Percentiles rank a stretch among this genome's conserved stretches.
phyloP scores from a whole-genome alignment of 305 asterid genomes.

The Fraxinus platypoda region DNA sequence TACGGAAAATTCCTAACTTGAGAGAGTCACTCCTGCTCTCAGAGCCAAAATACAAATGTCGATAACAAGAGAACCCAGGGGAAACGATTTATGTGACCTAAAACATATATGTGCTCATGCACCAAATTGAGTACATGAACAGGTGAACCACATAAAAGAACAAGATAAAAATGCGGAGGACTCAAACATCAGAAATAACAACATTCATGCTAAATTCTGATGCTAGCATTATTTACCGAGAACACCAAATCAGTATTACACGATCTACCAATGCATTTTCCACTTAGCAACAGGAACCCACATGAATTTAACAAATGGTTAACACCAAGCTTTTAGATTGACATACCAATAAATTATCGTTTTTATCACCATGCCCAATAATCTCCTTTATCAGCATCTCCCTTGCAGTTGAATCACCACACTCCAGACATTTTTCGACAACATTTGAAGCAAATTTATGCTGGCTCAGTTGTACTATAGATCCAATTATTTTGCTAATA shows the following conservation, averaged over 20 bases:
- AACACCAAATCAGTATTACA: neutral
- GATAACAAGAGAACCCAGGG: neutral
- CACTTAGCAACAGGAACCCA: neutral
- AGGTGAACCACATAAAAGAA: neutral
- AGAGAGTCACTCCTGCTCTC: neutral
- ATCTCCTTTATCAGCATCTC: slow-evolving; percentile 45
- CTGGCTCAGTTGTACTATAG: slow-evolving; percentile 52
- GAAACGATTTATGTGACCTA: neutral
- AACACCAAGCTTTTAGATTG: slow-evolving; percentile 1
- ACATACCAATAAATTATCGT: slow-evolving; percentile 52
- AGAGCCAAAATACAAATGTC: neutral
- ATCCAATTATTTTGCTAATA: slow-evolving; percentile 40
- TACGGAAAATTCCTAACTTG: neutral
- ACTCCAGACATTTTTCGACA: slow-evolving; percentile 49
- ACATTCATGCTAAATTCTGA: neutral
- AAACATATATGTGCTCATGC: neutral
- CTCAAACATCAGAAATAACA: neutral
- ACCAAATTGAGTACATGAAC: neutral
- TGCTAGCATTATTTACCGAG: neutral
- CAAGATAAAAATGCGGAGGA: neutral
- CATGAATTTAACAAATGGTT: neutral
- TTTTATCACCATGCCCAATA: slow-evolving; percentile 39
- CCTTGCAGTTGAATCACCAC: slow-evolving; percentile 41
- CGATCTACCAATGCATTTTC: neutral
- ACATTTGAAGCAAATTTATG: slow-evolving; percentile 59